phyloP scores from a whole-genome alignment of 164 flowering plant species.

The Cinnamomum micranthum region DNA sequence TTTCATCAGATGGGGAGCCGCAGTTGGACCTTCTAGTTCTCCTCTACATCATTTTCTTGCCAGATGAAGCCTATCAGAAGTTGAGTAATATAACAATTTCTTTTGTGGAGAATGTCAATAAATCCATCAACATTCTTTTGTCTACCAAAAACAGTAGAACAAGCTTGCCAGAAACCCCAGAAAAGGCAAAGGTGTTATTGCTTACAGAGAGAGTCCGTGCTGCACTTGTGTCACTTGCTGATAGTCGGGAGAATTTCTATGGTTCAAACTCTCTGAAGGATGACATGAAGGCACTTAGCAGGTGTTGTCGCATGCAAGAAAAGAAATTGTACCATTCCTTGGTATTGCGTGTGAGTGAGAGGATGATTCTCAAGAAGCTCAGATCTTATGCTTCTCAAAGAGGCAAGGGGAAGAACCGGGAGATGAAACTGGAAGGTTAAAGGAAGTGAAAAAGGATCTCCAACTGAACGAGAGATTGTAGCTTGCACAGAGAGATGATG shows the following conservation, averaged over 20 bases:
- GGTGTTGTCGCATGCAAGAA: conserved; percentile 30
- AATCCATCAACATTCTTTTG: conserved; percentile 17
- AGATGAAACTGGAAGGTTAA: background rate
- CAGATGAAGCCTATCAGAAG: conserved; percentile 48
- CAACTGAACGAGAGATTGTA: too few species aligned
- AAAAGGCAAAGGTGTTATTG: conserved; percentile 36
- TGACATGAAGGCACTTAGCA: conserved; percentile 39
- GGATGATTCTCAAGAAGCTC: conserved; percentile 65
- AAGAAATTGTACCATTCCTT: conserved; percentile 66
- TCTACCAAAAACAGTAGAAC: conserved; percentile 13
- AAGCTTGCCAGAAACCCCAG: conserved; percentile 16
- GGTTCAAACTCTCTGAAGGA: conserved; percentile 48
- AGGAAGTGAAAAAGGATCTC: background rate
- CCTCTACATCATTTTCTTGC: conserved; percentile 51
- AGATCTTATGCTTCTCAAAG: conserved; percentile 38
- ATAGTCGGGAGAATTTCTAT: conserved; percentile 61
- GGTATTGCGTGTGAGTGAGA: conserved; percentile 70
- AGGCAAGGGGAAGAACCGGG: conserved; percentile 4
- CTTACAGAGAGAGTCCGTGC: conserved; percentile 44
- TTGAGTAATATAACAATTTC: conserved; percentile 37
- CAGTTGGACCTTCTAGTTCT: conserved; percentile 67
- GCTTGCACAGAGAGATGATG: too few species aligned
- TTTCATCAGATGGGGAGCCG: conserved; percentile 73
- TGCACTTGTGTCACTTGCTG: conserved; percentile 69
- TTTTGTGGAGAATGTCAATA: conserved; percentile 15